Conservation (phyloP, 2,329 filamentous ascomycete genomes). For the Ophiostoma himal-ulmi region DNA sequence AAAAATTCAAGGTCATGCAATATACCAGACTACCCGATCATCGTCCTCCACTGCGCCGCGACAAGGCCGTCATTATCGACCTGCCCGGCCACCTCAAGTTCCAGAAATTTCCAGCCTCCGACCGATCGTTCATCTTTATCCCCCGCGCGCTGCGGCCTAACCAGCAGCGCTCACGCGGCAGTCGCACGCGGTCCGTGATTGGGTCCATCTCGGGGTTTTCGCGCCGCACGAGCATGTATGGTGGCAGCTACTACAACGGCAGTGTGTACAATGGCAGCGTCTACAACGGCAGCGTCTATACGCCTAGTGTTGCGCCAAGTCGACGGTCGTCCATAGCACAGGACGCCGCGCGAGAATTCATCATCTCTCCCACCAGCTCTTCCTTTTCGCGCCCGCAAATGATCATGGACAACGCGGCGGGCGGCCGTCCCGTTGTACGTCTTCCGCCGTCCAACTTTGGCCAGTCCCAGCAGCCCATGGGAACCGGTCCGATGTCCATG, state of each 20-base stretch:
- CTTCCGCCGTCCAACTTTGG: constrained; percentile 58
- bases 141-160: constrained; percentile 89
- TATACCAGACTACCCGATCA: constrained; percentile 94
- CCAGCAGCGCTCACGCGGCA: constrained; percentile 71
- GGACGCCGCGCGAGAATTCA: constrained; percentile 61
- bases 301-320: constrained; percentile 81
- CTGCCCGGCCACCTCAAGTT: constrained; percentile 71
- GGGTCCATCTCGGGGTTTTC: constrained; percentile 62
- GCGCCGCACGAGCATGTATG: constrained; percentile 71
- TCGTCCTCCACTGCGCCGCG: constrained; percentile 83
- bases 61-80: constrained; percentile 93
- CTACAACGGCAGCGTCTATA: constrained; percentile 56
- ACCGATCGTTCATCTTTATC: constrained; percentile 97
- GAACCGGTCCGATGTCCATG: constrained; percentile 2
- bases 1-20: constrained; percentile 74
- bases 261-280: constrained; percentile 58
- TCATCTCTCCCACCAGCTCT: constrained; percentile 76
- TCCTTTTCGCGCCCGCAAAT: constrained; percentile 63
- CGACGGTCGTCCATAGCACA: constrained; percentile 73
- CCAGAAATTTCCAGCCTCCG: constrained; percentile 85
- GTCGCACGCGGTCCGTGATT: constrained; percentile 67
- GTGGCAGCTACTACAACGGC: constrained; percentile 56
- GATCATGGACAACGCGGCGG: constrained; percentile 48
- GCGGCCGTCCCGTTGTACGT: constrained; percentile 64
- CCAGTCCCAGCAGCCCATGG: not conserved